Percentiles rank a stretch among this genome's conserved stretches.
Conservation (phyloP, 768 basidiomycete genomes). For the Mycena rosella region DNA sequence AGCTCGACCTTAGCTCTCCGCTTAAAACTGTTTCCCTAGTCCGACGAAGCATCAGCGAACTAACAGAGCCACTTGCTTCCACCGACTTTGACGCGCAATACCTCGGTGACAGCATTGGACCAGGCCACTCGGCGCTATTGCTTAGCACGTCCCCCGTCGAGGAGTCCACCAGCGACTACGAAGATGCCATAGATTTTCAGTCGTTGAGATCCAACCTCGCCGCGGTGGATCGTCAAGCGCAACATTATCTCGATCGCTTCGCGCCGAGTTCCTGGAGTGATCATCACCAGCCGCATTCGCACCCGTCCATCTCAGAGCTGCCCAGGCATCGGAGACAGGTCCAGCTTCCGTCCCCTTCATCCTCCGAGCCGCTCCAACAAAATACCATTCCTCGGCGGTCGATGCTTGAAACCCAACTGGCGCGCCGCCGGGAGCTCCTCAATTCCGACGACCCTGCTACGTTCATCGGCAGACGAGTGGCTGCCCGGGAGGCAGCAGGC, state of each 20-base stretch:
- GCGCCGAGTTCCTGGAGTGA: constrained; percentile 32
- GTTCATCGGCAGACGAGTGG: constrained; percentile 54
- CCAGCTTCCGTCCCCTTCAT: constrained; percentile 38
- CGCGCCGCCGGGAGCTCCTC: constrained; percentile 40
- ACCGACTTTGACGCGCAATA: constrained; percentile 22
- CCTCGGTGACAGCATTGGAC: constrained; percentile 47
- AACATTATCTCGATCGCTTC: constrained; percentile 31
- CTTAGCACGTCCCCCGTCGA: constrained; percentile 33
- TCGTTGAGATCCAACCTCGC: constrained; percentile 29
- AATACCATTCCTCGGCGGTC: constrained; percentile 40
- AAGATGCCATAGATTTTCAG: constrained; percentile 32
- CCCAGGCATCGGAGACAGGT: constrained; percentile 33
- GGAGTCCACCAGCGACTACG: constrained; percentile 30
- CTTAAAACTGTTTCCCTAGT: constrained; percentile 41
- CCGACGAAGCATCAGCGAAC: constrained; percentile 61
- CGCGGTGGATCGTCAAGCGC: constrained; percentile 30
- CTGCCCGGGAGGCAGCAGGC: constrained; percentile 52
- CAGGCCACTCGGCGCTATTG: constrained; percentile 47
- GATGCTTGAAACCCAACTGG: constrained; percentile 41
- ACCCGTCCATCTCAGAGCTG: constrained; percentile 25
- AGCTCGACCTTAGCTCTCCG: neutral
- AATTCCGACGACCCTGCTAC: constrained; percentile 52
- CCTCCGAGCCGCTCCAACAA: constrained; percentile 33
- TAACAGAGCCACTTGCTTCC: constrained; percentile 52
- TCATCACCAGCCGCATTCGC: constrained; percentile 19